Base-by-base conservation (phyloP, 2,329 filamentous ascomycete species). In the Ophiognomonia clavigignenti-juglandacearum region DNA sequence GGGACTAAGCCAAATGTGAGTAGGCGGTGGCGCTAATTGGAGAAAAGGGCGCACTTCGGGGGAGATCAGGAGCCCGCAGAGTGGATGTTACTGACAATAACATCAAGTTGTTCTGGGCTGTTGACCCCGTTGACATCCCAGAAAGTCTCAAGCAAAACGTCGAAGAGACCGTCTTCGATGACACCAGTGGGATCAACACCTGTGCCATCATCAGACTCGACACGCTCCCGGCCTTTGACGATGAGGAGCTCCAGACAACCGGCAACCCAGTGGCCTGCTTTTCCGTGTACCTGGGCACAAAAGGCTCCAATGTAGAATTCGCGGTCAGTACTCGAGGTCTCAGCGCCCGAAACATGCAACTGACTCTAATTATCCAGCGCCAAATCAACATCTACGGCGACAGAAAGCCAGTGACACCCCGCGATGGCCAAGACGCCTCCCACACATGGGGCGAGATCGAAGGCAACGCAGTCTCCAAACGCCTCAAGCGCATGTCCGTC, bases 81-180 rank as follows among this genome's bases (percentile, higher is more conserved):
- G n/a, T 8, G 7, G 1, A 18, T 9, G n/a, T 4, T 18, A 20
- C 6, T 3, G 2, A 2, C 4, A 14, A 13, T 23, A 4, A 4
- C n/a, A 5, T 27, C 8, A n/a, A 49, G 47, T 45, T 49, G 3
- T 45, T 45, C 22, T 49, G 47, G 47, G 42, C 37, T n/a, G 26
- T 49, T 5, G 10, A 11, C 13, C 42, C 47, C 10, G 38, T 24
- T 13, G 39, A 47, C 2, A 24, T 50, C 10, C 48, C 43, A 10
- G 26, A 14, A 8, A 4, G 3, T 4, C 23, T 19, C 2, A 16
- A 14, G 34, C 20, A 13, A 29, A 24, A 10, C 8, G 39, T 47
- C 8, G 48, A 50, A n/a, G 14, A 27, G 7, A 34, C 23, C 10
- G 23, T 47, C 16, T 31, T 20, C 11, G 16, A 47, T 16, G 20